These are phyloP conservation scores for Calonectria fujianensis DNA, from an alignment of 2,329 filamentous ascomycete species.

Conservation along the genomic window DNA sequence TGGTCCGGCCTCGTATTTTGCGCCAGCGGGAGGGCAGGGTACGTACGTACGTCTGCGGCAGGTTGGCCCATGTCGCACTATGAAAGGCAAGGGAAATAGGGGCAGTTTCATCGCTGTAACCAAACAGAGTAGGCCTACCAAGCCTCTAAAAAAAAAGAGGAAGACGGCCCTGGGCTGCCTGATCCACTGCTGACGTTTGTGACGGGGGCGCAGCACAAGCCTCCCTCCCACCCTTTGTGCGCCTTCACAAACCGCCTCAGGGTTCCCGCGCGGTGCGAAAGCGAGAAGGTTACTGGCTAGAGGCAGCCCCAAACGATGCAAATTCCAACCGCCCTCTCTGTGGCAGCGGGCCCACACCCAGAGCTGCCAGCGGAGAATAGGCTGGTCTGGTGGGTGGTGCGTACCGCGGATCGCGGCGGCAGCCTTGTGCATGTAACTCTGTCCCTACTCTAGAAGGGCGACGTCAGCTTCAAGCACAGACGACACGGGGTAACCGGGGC, in stretches of 20 bases:
- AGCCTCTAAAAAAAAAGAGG: constrained; percentile 18
- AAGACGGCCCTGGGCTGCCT: background rate
- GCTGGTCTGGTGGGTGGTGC: background rate
- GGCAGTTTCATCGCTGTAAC: constrained; percentile 34
- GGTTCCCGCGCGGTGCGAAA: constrained; percentile 8
- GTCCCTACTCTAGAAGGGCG: constrained; percentile 35
- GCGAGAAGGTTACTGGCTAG: constrained; percentile 20
- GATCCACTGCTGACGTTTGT: constrained; percentile 40
- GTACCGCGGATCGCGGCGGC: constrained; percentile 10
- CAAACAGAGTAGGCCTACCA: constrained; percentile 19
- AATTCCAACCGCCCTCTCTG: background rate
- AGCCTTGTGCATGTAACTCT: constrained; percentile 14
- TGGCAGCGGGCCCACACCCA: background rate
- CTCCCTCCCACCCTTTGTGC: constrained; percentile 13
- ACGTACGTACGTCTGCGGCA: constrained; percentile 1
- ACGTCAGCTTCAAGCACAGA: constrained; percentile 53
- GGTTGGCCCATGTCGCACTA: constrained; percentile 17
- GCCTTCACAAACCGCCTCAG: background rate
- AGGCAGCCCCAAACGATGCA: background rate
- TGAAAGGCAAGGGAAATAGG: background rate
- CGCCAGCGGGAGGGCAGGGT: background rate
- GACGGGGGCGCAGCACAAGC: constrained; percentile 37
- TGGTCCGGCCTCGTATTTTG: constrained; percentile 12
- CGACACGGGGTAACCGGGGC: constrained; percentile 30
- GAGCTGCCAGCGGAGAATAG: constrained; percentile 8